These are phyloP conservation scores for Boletus speciosus DNA, from an alignment of 768 basidiomycete genomes.

Conservation along the genomic window DNA sequence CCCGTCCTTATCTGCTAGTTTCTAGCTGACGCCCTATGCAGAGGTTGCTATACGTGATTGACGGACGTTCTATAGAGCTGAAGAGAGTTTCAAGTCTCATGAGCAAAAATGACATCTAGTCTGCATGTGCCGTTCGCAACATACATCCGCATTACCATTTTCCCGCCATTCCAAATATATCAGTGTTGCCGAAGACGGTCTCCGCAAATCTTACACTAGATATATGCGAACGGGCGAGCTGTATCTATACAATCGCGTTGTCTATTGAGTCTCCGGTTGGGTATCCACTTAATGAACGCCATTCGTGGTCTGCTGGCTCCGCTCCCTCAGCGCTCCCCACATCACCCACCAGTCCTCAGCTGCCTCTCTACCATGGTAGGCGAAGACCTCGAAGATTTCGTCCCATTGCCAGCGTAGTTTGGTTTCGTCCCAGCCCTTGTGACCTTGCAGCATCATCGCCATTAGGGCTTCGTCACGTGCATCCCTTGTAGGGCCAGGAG, in stretches of 20 bases:
- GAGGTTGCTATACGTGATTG: slow-evolving; percentile 61
- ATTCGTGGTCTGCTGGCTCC: slow-evolving; percentile 24
- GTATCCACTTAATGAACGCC: slow-evolving; percentile 8
- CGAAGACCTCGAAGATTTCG: slow-evolving; percentile 49
- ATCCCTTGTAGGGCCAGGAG: slow-evolving; percentile 44
- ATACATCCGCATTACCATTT: slow-evolving; percentile 18
- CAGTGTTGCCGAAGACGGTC: neutral
- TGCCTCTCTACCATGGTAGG: slow-evolving; percentile 53
- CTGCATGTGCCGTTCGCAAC: slow-evolving; percentile 9
- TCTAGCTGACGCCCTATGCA: slow-evolving; percentile 29
- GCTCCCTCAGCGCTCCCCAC: slow-evolving; percentile 49
- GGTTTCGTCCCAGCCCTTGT: slow-evolving; percentile 47
- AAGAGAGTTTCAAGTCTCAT: slow-evolving; percentile 6
- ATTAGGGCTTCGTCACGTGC: slow-evolving; percentile 39
- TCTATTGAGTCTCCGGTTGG: neutral
- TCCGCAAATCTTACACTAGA: neutral
- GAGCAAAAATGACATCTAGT: neutral
- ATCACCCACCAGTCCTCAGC: slow-evolving; percentile 68
- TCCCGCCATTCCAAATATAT: neutral
- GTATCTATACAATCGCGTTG: slow-evolving; percentile 8
- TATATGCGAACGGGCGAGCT: neutral
- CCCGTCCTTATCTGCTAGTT: neutral
- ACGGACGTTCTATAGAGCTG: slow-evolving; percentile 21
- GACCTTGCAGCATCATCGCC: slow-evolving; percentile 24
- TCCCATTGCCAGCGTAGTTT: slow-evolving; percentile 53